Conservation (phyloP, 2,329 filamentous ascomycete species). For the Clonostachys byssicola region DNA sequence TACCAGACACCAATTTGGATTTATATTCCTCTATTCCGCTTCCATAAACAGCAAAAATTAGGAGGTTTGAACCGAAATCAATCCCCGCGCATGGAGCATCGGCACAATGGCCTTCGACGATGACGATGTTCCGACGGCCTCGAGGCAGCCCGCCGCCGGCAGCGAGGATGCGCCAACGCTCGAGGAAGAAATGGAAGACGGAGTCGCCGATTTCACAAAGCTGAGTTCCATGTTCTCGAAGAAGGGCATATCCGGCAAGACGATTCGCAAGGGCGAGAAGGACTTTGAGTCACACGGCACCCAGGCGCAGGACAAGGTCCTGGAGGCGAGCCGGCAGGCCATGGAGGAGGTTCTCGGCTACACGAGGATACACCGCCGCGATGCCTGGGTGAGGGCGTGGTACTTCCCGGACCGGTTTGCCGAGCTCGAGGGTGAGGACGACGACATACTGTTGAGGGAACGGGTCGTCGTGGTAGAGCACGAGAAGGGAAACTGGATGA, state of each 20-base stretch:
- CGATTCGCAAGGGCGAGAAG: constrained; percentile 91
- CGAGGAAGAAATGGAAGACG: constrained; percentile 64
- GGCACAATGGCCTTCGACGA: constrained; percentile 35
- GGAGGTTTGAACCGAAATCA: too few relatives aligned
- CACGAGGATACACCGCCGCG: constrained; percentile 69
- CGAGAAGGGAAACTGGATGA: constrained; percentile 67
- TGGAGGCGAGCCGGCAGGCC: constrained; percentile 77
- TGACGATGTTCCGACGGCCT: constrained; percentile 29
- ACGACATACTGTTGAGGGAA: constrained; percentile 29
- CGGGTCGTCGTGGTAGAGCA: constrained; percentile 66
- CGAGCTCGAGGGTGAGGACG: constrained; percentile 13
- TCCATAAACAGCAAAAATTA: too few relatives aligned
- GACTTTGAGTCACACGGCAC: constrained; percentile 96
- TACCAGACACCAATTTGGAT: too few relatives aligned
- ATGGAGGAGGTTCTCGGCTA: constrained; percentile 85
- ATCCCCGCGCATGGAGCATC: too few relatives aligned
- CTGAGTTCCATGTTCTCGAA: constrained; percentile 50
- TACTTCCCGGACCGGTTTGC: constrained; percentile 63
- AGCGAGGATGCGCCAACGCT: constrained; percentile 18
- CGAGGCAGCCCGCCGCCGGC: constrained; percentile 5
- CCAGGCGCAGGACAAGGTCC: constrained; percentile 68
- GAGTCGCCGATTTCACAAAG: constrained; percentile 78
- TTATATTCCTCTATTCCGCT: too few relatives aligned
- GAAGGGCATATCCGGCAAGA: constrained; percentile 47
- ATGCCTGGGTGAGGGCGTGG: constrained; percentile 63